phyloP scores from a whole-genome alignment of 116 monocot species.

The Zostera marina region DNA sequence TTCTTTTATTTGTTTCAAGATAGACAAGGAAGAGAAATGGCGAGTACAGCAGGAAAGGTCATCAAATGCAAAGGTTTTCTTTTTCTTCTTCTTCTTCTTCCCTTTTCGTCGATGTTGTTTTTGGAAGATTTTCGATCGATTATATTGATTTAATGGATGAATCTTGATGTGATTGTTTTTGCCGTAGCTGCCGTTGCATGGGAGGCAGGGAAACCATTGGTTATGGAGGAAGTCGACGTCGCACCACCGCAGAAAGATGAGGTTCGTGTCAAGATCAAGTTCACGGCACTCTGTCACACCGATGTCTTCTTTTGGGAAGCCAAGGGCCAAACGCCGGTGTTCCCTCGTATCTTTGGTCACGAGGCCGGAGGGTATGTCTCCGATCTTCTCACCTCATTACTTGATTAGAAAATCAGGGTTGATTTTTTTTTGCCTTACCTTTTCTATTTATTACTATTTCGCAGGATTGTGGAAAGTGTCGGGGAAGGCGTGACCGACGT shows the following conservation, averaged over 20 bases:
- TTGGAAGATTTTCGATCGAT: not conserved
- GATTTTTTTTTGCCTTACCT: not conserved
- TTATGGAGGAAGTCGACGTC: slow-evolving; percentile 50
- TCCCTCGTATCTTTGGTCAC: slow-evolving; percentile 35
- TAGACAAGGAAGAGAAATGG: slow-evolving; percentile 5
- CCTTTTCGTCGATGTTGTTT: not conserved
- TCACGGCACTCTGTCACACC: slow-evolving; percentile 63
- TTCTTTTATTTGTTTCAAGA: no score
- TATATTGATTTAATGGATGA: not conserved
- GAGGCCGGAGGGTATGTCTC: slow-evolving; percentile 27
- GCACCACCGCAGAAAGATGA: slow-evolving; percentile 28
- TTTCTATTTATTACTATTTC: not conserved
- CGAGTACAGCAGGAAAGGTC: slow-evolving; percentile 10
- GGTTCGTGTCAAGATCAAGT: slow-evolving; percentile 62
- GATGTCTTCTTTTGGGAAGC: slow-evolving; percentile 70
- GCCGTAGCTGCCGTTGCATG: slow-evolving; percentile 59
- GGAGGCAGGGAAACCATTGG: slow-evolving; percentile 68
- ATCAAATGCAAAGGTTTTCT: slow-evolving; percentile 11
- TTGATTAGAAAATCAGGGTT: not conserved
- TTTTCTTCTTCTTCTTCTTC: not conserved
- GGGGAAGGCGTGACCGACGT: slow-evolving; percentile 37
- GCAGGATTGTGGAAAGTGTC: slow-evolving; percentile 40
- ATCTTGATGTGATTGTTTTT: not conserved
- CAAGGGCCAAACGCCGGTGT: slow-evolving; percentile 31
- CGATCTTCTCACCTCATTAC: not conserved